Percentiles rank a stretch among this genome's conserved stretches.
These are phyloP conservation scores for Geotrichum histeridarum DNA, from an alignment of 1,139 yeast species.

Conservation along the genomic window DNA sequence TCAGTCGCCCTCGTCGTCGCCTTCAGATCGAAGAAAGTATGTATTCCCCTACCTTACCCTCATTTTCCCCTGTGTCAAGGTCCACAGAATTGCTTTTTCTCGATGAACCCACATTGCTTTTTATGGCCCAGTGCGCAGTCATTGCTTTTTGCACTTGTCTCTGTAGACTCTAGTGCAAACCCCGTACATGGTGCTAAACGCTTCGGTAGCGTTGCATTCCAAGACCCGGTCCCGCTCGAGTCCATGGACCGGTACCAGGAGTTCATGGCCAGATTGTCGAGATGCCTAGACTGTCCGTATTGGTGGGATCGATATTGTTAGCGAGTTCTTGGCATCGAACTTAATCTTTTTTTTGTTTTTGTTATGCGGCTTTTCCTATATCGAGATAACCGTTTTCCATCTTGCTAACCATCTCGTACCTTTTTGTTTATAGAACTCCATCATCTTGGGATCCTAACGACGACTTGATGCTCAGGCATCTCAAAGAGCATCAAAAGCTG, in stretches of 20 bases:
- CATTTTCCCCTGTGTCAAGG: background rate
- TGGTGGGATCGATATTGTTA: no score
- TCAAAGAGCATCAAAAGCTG: constrained; percentile 65
- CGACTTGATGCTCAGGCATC: constrained; percentile 59
- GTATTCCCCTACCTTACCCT: background rate
- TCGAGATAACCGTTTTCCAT: background rate
- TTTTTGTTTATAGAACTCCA: constrained; percentile 57
- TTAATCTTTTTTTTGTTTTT: background rate
- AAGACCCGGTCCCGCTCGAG: no score
- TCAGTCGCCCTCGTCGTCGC: background rate
- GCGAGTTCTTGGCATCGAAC: no score
- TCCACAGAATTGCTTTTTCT: background rate
- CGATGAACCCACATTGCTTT: background rate
- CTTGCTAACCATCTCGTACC: constrained; percentile 68
- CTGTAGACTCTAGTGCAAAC: background rate
- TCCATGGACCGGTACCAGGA: no score
- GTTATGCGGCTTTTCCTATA: background rate
- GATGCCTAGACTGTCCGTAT: no score
- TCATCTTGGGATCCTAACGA: constrained; percentile 78
- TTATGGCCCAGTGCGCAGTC: background rate
- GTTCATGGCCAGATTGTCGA: no score
- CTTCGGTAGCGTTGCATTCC: no score
- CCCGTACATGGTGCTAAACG: no score
- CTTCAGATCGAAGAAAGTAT: constrained; percentile 9
- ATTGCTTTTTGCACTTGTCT: background rate